A percentile compares a stretch with the other conserved stretches of the same genome.
Conservation (phyloP, 1,284 basidiomycete species). For the Sphaerobolus stellatus region DNA sequence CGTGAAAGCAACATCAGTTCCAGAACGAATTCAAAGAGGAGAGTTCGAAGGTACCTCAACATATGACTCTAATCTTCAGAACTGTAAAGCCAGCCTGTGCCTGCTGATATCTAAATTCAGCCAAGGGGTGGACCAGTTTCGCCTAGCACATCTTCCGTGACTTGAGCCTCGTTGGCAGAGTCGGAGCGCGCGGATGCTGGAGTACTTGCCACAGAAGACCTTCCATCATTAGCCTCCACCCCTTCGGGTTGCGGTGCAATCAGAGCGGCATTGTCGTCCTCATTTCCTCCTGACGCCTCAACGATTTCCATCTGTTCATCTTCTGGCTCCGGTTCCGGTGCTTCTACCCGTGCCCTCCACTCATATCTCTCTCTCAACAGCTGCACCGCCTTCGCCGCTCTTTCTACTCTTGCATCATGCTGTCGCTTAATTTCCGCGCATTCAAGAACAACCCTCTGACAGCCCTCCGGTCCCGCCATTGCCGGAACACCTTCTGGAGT, state of each 20-base stretch:
- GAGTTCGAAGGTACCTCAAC: not conserved
- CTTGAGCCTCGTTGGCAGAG: conserved; percentile 4
- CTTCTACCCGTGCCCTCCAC: conserved; percentile 70
- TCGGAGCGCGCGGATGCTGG: conserved; percentile 8
- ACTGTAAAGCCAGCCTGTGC: not conserved
- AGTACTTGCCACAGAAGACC: conserved; percentile 8
- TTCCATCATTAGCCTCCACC: not conserved
- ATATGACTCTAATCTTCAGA: not conserved
- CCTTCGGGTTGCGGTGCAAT: not conserved
- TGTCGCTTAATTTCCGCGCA: conserved; percentile 62
- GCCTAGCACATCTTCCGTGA: conserved; percentile 10
- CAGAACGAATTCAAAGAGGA: not conserved
- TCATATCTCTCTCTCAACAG: conserved; percentile 75
- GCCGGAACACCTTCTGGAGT: conserved; percentile 52
- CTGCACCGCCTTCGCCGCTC: conserved; percentile 67
- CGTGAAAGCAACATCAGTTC: not conserved
- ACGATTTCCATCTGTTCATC: not conserved
- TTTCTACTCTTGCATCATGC: conserved; percentile 69
- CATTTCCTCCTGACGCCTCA: not conserved
- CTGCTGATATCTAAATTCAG: not conserved
- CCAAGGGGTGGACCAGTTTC: conserved; percentile 1
- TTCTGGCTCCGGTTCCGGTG: not conserved
- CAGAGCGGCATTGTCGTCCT: not conserved
- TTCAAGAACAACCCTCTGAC: conserved; percentile 62
- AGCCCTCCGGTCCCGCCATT: conserved; percentile 34